Base-by-base conservation (phyloP, 2,329 filamentous ascomycete species). In the Dactylella cylindrospora region DNA sequence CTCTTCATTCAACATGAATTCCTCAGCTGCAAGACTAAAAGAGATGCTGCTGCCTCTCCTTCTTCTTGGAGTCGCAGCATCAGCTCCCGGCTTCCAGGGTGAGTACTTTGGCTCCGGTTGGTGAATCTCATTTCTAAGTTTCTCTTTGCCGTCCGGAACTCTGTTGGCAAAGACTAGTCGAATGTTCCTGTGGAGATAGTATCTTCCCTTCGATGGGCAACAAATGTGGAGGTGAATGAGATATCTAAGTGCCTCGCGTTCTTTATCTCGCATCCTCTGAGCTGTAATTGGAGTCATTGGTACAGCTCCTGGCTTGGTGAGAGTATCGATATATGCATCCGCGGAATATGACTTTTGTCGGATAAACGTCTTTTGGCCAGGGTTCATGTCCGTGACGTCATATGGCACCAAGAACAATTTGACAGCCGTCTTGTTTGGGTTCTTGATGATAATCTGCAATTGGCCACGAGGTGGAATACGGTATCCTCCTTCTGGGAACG, bases 401-500 rank as follows among this genome's bases (percentile, higher is more conserved):
- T 97, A 98, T 0, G 91, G 93, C 2, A 98, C 83, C 19, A 97
- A 78, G 68, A 97, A 97, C 0, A 98, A 77, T 72, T 98, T 97
- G 50, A 97, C 91, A 1, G 93, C 93, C 2, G 93, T 97, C 71
- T 97, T 97, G 75, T 97, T 95, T 12, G 90, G 91, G 69, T 97
- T 98, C 72, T 97, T 97, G 72, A 98, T 88, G 64, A 98, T 85
- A 66, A 98, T 95, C 69, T 98, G 93, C 10, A 98, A 77, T 73
- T 97, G 93, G 0, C 93, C 93, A 72, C 90, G 86, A 70, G 93
- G 85, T 0, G 93, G 93, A 47, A 98, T 95, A 35, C 93, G 85
- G 72, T 97, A 98, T 70, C 87, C 88, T 28, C 93, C 91, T 5
- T 90, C 89, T 0, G 88, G 86, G 0, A 90, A 88, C 12, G 85